phyloP scores from a whole-genome alignment of 2,329 filamentous ascomycete genomes.

The Diplodia seriata region DNA sequence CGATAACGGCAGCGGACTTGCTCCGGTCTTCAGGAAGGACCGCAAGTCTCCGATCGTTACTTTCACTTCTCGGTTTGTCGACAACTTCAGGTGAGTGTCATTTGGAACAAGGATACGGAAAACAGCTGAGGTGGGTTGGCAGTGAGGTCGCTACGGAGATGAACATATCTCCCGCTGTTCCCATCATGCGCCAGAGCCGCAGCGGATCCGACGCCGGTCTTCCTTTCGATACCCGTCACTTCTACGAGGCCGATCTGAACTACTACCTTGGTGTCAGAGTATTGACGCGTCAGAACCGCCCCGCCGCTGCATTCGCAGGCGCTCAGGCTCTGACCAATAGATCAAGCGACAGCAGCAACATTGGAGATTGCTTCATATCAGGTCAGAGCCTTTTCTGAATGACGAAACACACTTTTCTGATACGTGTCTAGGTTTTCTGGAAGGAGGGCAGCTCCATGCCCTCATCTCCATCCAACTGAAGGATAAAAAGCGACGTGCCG shows the following conservation, averaged over 20 bases:
- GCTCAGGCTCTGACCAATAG: neutral
- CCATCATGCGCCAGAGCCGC: neutral
- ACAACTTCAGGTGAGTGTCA: neutral
- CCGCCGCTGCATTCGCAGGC: neutral
- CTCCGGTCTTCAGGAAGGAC: neutral
- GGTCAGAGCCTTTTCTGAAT: neutral
- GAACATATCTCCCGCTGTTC: neutral
- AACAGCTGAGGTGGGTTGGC: neutral
- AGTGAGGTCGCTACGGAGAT: neutral
- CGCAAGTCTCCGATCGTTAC: neutral
- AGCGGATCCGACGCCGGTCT: neutral
- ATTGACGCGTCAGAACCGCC: neutral
- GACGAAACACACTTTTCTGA: neutral
- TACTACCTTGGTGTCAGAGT: neutral
- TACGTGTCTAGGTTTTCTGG: neutral
- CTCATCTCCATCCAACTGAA: neutral
- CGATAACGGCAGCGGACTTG: neutral
- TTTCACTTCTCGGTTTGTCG: neutral
- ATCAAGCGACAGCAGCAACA: neutral
- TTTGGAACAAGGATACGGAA: neutral
- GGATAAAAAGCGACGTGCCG: neutral
- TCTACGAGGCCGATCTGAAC: neutral
- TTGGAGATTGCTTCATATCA: neutral
- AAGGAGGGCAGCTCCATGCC: neutral
- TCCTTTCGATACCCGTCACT: neutral